A percentile compares a stretch with the other conserved stretches of the same genome.
phyloP scores from a whole-genome alignment of 2,329 filamentous ascomycete genomes.

The Botrytis cinerea region DNA sequence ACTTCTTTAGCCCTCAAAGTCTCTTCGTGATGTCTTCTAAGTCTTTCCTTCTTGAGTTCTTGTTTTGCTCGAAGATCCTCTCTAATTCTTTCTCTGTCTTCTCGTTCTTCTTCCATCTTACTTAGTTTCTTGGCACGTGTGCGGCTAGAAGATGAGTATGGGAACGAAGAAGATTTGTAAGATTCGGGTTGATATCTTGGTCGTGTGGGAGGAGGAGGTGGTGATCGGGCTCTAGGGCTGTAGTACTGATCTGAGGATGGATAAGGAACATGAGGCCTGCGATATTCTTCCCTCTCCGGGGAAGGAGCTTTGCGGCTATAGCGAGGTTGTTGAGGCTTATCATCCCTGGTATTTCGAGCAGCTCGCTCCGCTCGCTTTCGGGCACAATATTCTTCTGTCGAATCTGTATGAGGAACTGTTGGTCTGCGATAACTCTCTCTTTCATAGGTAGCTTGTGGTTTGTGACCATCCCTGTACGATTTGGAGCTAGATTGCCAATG shows the following conservation, averaged over 20 bases:
- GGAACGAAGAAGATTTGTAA: background rate
- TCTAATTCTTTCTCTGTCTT: background rate
- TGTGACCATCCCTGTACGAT: background rate
- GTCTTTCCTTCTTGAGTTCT: background rate
- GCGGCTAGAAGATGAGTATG: background rate
- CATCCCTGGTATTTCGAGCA: background rate
- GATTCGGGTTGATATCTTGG: background rate
- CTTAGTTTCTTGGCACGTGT: background rate
- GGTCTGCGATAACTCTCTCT: background rate
- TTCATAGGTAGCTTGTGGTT: background rate
- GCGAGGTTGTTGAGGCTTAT: background rate
- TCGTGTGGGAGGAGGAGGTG: background rate
- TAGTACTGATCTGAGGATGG: background rate
- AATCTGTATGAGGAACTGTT: background rate
- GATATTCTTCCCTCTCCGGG: background rate
- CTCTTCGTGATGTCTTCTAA: background rate
- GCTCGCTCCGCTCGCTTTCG: background rate
- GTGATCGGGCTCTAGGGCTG: too few species aligned
- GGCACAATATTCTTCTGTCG: background rate
- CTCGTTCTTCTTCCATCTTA: background rate
- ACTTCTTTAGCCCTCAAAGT: background rate
- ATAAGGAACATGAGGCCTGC: slow-evolving; percentile 6
- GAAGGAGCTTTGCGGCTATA: background rate
- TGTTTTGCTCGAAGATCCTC: background rate
- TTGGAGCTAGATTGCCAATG: background rate